A percentile compares a stretch with the other conserved stretches of the same genome.
Conservation (phyloP, 768 basidiomycete genomes). For the Lactifluus piperatus region DNA sequence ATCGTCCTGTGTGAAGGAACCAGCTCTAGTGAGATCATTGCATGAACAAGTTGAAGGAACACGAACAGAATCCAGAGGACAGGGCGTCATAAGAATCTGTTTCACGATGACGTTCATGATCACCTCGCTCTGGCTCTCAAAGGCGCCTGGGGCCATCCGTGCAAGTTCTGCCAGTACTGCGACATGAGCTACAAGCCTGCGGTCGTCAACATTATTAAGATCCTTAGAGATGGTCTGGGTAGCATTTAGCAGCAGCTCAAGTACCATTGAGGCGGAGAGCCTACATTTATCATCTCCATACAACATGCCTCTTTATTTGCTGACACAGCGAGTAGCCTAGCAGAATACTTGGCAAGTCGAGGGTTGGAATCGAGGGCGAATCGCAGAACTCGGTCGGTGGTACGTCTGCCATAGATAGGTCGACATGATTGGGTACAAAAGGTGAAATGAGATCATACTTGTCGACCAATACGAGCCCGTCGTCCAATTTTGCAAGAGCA, state of each 20-base stretch:
- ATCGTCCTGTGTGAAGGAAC: conserved; percentile 36
- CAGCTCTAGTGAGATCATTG: neutral
- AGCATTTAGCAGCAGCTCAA: neutral
- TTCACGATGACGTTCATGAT: conserved; percentile 68
- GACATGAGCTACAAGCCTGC: conserved; percentile 54
- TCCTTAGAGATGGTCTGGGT: conserved; percentile 48
- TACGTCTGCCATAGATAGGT: conserved; percentile 38
- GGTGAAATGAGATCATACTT: conserved; percentile 35
- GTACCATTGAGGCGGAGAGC: conserved; percentile 15
- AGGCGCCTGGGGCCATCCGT: conserved; percentile 54
- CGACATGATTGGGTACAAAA: neutral
- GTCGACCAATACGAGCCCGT: conserved; percentile 48
- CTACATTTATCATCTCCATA: conserved; percentile 54
- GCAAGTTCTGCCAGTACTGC: conserved; percentile 71
- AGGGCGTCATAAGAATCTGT: conserved; percentile 54
- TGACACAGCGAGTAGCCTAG: conserved; percentile 47
- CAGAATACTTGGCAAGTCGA: conserved; percentile 78
- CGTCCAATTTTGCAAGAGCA: conserved; percentile 51
- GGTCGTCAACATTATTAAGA: conserved; percentile 39
- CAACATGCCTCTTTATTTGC: conserved; percentile 45
- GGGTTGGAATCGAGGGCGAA: conserved; percentile 51
- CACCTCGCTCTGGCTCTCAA: conserved; percentile 70
- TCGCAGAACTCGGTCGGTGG: conserved; percentile 52
- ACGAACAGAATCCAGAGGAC: conserved; percentile 38
- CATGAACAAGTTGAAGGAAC: neutral